A percentile compares a stretch with the other conserved stretches of the same genome.
Conservation (phyloP, 768 basidiomycete species). For the Dentipellis sp. region DNA sequence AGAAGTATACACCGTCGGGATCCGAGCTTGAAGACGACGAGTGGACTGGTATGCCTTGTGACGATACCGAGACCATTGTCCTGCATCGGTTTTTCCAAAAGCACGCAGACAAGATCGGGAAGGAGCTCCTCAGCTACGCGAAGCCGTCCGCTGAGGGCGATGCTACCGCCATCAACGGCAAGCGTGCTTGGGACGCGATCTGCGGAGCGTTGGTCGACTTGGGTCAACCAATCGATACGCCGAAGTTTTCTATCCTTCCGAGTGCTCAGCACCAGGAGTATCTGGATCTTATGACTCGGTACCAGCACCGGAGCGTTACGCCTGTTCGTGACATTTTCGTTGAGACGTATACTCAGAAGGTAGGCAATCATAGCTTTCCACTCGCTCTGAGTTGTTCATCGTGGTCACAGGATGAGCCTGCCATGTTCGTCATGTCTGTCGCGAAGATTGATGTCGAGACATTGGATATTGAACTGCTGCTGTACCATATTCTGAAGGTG, state of each 20-base stretch:
- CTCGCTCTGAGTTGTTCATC: neutral
- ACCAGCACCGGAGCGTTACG: slow-evolving; percentile 48
- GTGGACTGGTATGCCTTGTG: slow-evolving; percentile 68
- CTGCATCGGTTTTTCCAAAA: slow-evolving; percentile 79
- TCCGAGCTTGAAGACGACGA: slow-evolving; percentile 57
- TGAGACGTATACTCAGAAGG: slow-evolving; percentile 38
- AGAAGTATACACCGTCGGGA: slow-evolving; percentile 36
- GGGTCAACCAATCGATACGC: slow-evolving; percentile 58
- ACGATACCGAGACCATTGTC: slow-evolving; percentile 78
- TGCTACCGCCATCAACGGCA: slow-evolving; percentile 49
- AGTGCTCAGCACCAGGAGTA: slow-evolving; percentile 55
- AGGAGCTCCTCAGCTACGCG: slow-evolving; percentile 69
- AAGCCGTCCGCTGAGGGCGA: slow-evolving; percentile 49
- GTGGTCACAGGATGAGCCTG: slow-evolving; percentile 26
- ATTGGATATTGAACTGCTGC: slow-evolving; percentile 67
- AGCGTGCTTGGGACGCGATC: slow-evolving; percentile 76
- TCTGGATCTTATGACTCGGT: slow-evolving; percentile 56
- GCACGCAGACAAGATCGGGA: slow-evolving; percentile 81
- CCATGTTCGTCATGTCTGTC: slow-evolving; percentile 55
- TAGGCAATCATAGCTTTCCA: slow-evolving; percentile 18
- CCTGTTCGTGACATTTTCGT: slow-evolving; percentile 61
- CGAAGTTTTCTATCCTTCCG: slow-evolving; percentile 40
- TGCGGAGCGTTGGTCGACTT: slow-evolving; percentile 76
- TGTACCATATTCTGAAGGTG: slow-evolving; percentile 74
- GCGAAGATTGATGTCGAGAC: slow-evolving; percentile 72